Evolutionary conservation across 345 rosid genomes (phyloP), one percentile per base, ranked within the genome.

Genomic region (Dipteronia dyeriana): DNA sequence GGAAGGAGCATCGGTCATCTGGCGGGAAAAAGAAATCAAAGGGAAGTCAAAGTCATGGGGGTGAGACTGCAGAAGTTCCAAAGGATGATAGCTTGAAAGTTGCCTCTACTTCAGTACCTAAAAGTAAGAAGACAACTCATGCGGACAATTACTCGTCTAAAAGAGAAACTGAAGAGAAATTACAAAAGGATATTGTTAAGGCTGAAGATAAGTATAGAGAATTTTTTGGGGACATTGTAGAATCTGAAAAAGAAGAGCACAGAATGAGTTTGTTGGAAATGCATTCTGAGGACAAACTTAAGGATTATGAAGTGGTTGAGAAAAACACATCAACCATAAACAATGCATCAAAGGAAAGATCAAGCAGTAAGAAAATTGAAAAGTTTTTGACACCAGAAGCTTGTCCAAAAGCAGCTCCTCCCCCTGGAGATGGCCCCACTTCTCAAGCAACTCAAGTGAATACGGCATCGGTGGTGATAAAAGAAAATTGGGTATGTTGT

Each of bases 401-500:
- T 43, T 70, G 75, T 75, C 76, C 74, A 9, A 83, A 77, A 60
- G 38, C 79, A 25, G 66, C 70, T 76, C 74, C 89, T 59, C 83
- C 69, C 70, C 38, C 83, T 74, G 78, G 71, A 66, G 81, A 71
- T 65, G 85, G 79, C 62, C 76, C 82, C 31, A 73, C 82, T 64
- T 79, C 82, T 81, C 94, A 86, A 86, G 81, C 83, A 79, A 82
- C 80, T 78, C 85, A 78, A 56, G 71, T 77, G 66, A 70, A 87
- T 65, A 74, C 78, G 3, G 85, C 83, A 69, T 86, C 98, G 26
- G 84, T 86, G 72, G 65, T 88, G 73, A 85, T 86, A 84, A 49
- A 87, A 80, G 97, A 96, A 66, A 83, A 91, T 76, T 94, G 98
- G 98, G 97, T 97, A 76, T 75, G 84, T 66, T 97, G 99, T 81